Evolutionary conservation across 306 rosid genomes (phyloP).

Genomic region (Neltuma alba): DNA sequence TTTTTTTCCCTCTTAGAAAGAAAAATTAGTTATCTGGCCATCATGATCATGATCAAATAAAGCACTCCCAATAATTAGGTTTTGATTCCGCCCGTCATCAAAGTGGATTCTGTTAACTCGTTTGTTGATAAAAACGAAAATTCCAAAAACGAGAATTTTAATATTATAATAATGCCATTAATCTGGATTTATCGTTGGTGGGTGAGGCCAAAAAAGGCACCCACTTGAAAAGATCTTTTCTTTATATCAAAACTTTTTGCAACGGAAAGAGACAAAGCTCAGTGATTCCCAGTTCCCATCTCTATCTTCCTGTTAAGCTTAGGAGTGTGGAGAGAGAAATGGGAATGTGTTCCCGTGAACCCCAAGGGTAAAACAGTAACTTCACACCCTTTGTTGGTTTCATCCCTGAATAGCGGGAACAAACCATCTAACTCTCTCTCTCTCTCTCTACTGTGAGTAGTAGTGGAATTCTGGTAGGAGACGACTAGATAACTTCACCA

Average conservation of each 20-base stretch:
- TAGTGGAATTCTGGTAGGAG: constrained; percentile 34
- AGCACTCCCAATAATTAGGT: not conserved
- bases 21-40: not conserved
- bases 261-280: constrained; percentile 26
- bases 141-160: not conserved
- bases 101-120: not conserved
- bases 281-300: constrained; percentile 26
- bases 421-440: not conserved
- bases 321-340: not conserved
- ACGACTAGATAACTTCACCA: constrained; percentile 39
- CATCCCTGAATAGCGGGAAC: constrained; percentile 37
- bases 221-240: not conserved
- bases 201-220: not conserved
- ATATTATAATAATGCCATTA: not conserved
- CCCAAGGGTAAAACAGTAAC: constrained; percentile 34
- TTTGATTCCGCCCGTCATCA: not conserved
- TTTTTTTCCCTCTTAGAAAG: not conserved
- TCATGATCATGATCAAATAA: not conserved
- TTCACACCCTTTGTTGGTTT: not conserved
- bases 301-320: constrained; percentile 20
- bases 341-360: constrained; percentile 49
- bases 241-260: not conserved
- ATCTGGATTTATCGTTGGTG: not conserved
- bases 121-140: not conserved
- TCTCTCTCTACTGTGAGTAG: constrained; percentile 32